Base-by-base conservation (phyloP, 2,329 filamentous ascomycete genomes). In the Colletotrichum tamarilloi region DNA sequence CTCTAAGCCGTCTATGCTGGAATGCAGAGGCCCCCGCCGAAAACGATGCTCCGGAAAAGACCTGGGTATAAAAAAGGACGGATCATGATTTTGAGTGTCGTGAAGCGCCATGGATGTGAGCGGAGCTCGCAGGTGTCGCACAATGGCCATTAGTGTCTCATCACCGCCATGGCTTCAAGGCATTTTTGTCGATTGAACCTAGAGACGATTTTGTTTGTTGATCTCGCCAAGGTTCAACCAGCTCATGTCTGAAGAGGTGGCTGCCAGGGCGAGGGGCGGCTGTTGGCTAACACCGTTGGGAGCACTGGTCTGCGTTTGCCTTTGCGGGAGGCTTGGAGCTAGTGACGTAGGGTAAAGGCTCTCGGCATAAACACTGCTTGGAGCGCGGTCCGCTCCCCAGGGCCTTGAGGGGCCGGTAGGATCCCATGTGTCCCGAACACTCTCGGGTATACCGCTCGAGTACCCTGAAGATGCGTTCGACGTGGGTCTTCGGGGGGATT, bases 191-290 rank as follows among this genome's bases (percentile, higher is more conserved):
- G 53, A 52, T 32, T 49, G 8, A 11, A 53, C 49, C 30, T 64
- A 74, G 57, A 52, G 53, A 22, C 55, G 71, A 32, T 67, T 64
- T 38, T 67, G 62, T 79, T 78, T 73, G 52, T 68, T 63, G 68
- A 73, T 79, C 49, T 88, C 88, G 59, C 91, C 91, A 22, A 95
- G 86, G 78, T 95, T 95, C 75, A 95, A 83, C 93, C 93, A 95
- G 82, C 92, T 94, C 92, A 95, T 94, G 80, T 95, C 93, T 63
- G 87, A 88, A 14, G 88, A 87, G 7, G 84, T 85, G 30, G 85
- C 80, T 60, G 88, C 85, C 81, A 84, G 86, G 26, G 84, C 81
- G 35, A 89, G 83, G 76, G 88, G 88, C 22, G 87, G 87, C 76
- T 88, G 87, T 64, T 81, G 82, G 78, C 84, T 88, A 70, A 87